phyloP scores from a whole-genome alignment of 1,284 basidiomycete species.

The Ustilago hordei region DNA sequence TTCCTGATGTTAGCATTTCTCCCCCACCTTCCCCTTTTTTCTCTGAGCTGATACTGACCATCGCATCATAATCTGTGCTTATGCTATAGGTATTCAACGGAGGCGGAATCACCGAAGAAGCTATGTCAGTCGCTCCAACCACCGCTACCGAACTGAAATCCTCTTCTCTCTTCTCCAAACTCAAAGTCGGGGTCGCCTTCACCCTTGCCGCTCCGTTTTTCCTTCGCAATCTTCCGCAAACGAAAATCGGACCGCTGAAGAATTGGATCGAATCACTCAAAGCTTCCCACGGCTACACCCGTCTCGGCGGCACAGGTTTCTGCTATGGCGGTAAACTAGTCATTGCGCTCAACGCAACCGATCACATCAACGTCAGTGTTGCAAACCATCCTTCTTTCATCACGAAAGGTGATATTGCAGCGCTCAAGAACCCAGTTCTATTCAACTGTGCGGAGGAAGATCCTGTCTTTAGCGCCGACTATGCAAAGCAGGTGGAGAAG shows the following conservation, averaged over 20 bases:
- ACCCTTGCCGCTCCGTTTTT: constrained; percentile 35
- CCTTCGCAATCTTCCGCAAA: constrained; percentile 24
- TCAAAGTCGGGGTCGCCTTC: constrained; percentile 24
- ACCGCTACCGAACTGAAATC: constrained; percentile 33
- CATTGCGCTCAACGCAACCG: constrained; percentile 56
- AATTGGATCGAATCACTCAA: constrained; percentile 65
- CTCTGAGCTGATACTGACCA: neutral
- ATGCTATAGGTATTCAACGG: constrained; percentile 41
- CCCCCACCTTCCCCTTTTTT: neutral
- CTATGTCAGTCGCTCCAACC: constrained; percentile 23
- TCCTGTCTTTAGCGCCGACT: constrained; percentile 70
- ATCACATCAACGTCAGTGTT: constrained; percentile 73
- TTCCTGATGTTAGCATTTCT: constrained; percentile 63
- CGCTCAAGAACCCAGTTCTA: constrained; percentile 73
- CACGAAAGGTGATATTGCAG: constrained; percentile 53
- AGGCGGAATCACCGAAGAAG: constrained; percentile 28
- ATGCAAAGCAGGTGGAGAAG: constrained; percentile 72
- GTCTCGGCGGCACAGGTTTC: constrained; percentile 77
- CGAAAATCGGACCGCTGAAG: constrained; percentile 23
- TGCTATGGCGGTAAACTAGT: constrained; percentile 75
- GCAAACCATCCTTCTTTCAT: constrained; percentile 75
- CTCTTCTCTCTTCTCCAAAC: constrained; percentile 32
- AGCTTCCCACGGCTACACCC: constrained; percentile 74
- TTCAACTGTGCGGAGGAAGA: constrained; percentile 78
- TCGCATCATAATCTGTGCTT: neutral